Evolutionary conservation across 2,329 filamentous ascomycete species (phyloP).

Genomic region (Fusarium kyushuense): DNA sequence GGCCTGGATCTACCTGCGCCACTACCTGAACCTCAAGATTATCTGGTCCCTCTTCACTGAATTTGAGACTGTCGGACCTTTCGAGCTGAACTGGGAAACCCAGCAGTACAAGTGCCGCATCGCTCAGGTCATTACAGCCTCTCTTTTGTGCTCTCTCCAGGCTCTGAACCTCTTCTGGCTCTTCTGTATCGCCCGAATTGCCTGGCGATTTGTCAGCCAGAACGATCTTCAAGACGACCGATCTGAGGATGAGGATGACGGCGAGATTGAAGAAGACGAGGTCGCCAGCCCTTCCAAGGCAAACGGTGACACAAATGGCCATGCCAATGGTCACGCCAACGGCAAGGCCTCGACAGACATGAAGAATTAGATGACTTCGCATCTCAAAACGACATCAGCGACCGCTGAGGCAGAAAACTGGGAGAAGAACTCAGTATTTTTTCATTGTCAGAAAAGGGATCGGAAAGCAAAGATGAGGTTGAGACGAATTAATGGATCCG

Average conservation of each 20-base stretch:
- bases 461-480: constrained; percentile 21
- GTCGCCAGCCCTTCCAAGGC: constrained; percentile 47
- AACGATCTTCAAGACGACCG: constrained; percentile 76
- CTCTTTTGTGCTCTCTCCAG: constrained; percentile 75
- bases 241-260: constrained; percentile 73
- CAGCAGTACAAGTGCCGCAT: constrained; percentile 82
- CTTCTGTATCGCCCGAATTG: constrained; percentile 80
- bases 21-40: constrained; percentile 84
- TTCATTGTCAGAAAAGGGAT: constrained; percentile 1
- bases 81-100: constrained; percentile 79
- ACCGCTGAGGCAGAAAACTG: neutral
- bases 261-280: constrained; percentile 61
- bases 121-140: constrained; percentile 74
- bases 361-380: constrained; percentile 31
- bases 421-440: neutral
- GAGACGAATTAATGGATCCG: constrained; percentile 42
- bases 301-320: constrained; percentile 33
- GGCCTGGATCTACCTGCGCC: constrained; percentile 90
- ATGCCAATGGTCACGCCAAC: constrained; percentile 32
- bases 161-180: constrained; percentile 86
- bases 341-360: constrained; percentile 28
- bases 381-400: neutral
- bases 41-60: constrained; percentile 80
- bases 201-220: constrained; percentile 75
- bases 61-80: constrained; percentile 80